Conservation (phyloP, 202 grass and related monocot genomes). For the Hordeum pubiflorum region DNA sequence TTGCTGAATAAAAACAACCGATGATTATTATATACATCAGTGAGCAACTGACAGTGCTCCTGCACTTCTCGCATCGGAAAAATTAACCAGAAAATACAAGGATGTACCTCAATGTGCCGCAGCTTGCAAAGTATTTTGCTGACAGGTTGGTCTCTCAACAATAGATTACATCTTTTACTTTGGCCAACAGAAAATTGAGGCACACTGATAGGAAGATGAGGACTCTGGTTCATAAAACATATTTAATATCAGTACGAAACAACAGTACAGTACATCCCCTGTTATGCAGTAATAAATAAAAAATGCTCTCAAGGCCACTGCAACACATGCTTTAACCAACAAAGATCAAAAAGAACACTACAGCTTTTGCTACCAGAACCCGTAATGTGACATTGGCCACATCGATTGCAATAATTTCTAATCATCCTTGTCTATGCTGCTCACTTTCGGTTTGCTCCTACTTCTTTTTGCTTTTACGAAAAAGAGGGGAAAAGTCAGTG, state of each 20-base stretch:
- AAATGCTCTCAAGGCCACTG: not conserved
- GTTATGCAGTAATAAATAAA: not conserved
- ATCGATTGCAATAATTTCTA: not conserved
- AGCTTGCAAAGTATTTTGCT: conserved; percentile 89
- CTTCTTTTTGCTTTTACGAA: not conserved
- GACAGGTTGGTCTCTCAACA: conserved; percentile 66
- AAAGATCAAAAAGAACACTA: not conserved
- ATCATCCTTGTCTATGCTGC: not conserved
- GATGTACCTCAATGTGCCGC: conserved; percentile 52
- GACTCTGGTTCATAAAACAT: conserved; percentile 45
- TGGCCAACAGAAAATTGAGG: conserved; percentile 74
- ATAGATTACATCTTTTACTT: conserved; percentile 64
- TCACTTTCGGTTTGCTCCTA: not conserved
- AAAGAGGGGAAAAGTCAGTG: not conserved
- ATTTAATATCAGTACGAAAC: conserved; percentile 20
- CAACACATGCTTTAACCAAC: not conserved
- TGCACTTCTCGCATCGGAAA: conserved; percentile 6
- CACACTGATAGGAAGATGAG: conserved; percentile 59
- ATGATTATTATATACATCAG: conserved; percentile 22
- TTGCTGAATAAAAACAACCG: conserved; percentile 41
- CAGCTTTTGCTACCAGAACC: not conserved
- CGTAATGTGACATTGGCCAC: not conserved
- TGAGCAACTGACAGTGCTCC: conserved; percentile 1
- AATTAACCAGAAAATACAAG: conserved; percentile 22
- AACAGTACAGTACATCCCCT: conserved; percentile 10